Base-by-base conservation (phyloP, 2,329 filamentous ascomycete genomes). In the Xylaria sp. region DNA sequence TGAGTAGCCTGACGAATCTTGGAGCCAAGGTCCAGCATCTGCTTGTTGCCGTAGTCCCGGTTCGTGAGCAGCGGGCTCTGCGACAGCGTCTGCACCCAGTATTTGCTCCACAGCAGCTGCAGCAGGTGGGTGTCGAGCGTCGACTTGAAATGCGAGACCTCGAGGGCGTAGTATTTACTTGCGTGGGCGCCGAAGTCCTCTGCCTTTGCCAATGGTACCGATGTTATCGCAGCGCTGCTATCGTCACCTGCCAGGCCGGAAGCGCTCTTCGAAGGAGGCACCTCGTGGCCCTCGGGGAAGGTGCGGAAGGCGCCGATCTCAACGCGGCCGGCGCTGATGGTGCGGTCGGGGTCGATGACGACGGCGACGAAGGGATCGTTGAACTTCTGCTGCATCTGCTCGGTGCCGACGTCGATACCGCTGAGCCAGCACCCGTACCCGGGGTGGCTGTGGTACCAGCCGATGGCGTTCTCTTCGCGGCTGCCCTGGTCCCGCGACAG, bases 371-470 rank as follows among this genome's bases (percentile, higher is more conserved):
- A 98, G 1, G 96, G 96, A 75, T 97, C 96, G 65, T 90, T 89
- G 80, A 90, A 95, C 72, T 86, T 83, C 82, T 99, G 96, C 81
- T 97, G 94, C 76, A 91, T 90, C 72, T 87, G 86, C 80, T 99
- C 92, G 2, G 96, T 99, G 63, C 86, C 86, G 60, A 99, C 96
- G 78, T 99, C 96, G 80, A 99, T 98, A 66, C 96, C 96, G 43
- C 91, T 94, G 30, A 99, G 87, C 96, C 96, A 99, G 85, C 96
- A 99, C 52, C 96, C 96, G 79, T 99, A 99, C 30, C 96, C 96
- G 0, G 96, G 96, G 79, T 99, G 96, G 73, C 91, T 95, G 81
- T 99, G 96, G 80, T 99, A 99, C 96, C 96, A 99, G 20, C 96
- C 96, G 18, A 99, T 92, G 0, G 93, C 92, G 79, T 99, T 98